phyloP scores from a whole-genome alignment of 2,329 filamentous ascomycete species.

The Penicillium sp. region DNA sequence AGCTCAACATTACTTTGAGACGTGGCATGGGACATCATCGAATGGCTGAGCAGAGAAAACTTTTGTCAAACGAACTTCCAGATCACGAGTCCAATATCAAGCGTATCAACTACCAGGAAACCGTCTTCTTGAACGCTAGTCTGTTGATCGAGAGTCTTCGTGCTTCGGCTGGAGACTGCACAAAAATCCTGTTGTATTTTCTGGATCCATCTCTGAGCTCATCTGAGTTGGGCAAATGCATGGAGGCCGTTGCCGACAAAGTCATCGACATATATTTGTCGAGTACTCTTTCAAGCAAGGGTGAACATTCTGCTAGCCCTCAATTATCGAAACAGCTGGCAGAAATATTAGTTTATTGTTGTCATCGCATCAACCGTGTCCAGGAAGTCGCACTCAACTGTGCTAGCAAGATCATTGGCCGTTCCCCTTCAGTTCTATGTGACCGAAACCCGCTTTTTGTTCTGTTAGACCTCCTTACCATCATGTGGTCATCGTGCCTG shows the following conservation, averaged over 20 bases:
- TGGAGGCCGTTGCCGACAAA: conserved; percentile 60
- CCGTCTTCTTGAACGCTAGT: conserved; percentile 86
- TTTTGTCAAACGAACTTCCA: conserved; percentile 69
- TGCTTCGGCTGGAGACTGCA: conserved; percentile 82
- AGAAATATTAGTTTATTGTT: conserved; percentile 80
- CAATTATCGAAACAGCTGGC: conserved; percentile 87
- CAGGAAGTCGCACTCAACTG: conserved; percentile 80
- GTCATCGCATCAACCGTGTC: conserved; percentile 86
- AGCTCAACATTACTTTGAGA: conserved; percentile 88
- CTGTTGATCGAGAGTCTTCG: conserved; percentile 85
- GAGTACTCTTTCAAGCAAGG: conserved; percentile 66
- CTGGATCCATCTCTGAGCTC: conserved; percentile 77
- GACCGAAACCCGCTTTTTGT: conserved; percentile 89
- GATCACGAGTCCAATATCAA: conserved; percentile 74
- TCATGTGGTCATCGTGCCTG: conserved; percentile 94
- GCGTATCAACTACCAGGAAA: conserved; percentile 79
- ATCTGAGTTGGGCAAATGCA: conserved; percentile 59
- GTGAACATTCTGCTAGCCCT: conserved; percentile 80
- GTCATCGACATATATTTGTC: conserved; percentile 76
- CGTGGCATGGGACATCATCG: conserved; percentile 73
- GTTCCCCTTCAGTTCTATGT: conserved; percentile 85
- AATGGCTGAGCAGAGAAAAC: conserved; percentile 74
- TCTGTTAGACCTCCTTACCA: conserved; percentile 80
- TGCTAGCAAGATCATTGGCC: conserved; percentile 78
- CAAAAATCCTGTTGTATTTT: conserved; percentile 85